Evolutionary conservation across 345 rosid species (phyloP).

Genomic region (Jatropha curcas): DNA sequence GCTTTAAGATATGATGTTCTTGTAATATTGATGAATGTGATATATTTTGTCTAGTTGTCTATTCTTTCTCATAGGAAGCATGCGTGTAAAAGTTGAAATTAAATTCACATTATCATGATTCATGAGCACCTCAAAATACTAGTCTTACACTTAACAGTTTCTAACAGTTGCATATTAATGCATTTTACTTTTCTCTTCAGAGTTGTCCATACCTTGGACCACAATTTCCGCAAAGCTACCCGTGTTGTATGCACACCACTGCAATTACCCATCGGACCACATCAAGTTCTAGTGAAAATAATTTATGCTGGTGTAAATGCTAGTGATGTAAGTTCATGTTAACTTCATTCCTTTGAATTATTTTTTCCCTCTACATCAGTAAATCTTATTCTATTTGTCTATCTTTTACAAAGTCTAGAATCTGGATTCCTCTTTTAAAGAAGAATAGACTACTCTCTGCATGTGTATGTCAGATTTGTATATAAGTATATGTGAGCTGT

Average conservation of each 20-base stretch:
- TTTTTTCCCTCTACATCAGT: neutral
- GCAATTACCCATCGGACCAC: conserved; percentile 63
- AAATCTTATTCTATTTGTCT: conserved; percentile 1
- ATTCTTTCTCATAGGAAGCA: neutral
- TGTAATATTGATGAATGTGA: too few species aligned
- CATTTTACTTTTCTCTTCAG: conserved; percentile 45
- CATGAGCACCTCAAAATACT: neutral
- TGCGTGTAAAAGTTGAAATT: neutral
- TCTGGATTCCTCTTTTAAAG: neutral
- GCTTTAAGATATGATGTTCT: neutral
- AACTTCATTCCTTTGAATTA: neutral
- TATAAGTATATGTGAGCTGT: too few species aligned
- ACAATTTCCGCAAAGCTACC: conserved; percentile 87
- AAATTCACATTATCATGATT: neutral
- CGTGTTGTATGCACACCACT: conserved; percentile 48
- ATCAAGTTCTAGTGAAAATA: conserved; percentile 79
- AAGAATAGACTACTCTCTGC: too few species aligned
- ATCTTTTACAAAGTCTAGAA: neutral
- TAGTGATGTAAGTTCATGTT: conserved; percentile 85
- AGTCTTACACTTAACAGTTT: conserved; percentile 5
- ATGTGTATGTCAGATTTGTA: too few species aligned
- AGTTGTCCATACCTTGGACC: conserved; percentile 81
- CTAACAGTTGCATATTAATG: conserved; percentile 12
- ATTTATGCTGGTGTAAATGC: conserved; percentile 97
- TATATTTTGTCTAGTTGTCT: too few species aligned